Base-by-base conservation (phyloP, 495 filamentous ascomycete species). In the Trichocladium antarcticum region DNA sequence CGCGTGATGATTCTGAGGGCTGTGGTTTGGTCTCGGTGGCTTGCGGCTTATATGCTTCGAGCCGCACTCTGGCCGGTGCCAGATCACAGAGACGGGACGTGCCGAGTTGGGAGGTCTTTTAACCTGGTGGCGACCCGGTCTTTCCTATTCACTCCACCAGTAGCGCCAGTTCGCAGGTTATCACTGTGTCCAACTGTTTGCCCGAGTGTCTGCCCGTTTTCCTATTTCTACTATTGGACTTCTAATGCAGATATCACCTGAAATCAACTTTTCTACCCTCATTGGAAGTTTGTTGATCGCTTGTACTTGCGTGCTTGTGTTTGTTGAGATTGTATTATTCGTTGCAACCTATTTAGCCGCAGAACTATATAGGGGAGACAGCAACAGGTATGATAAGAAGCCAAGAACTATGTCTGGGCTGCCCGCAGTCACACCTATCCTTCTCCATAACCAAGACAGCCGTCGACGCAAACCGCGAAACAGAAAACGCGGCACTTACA, bases 171-270 rank as follows among this genome's bases (percentile, higher is more conserved):
- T 45, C 43, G 42, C 49, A 43, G 53, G 41, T 51, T 53, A 45
- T 51, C 53, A 41, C 57, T 55, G 42, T 50, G 54, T 49, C 47
- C 47, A 51, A n/a, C 54, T 55, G 57, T 54, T 51, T 57, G 58
- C 59, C 63, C 66, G 42, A 50, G 24, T 55, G 42, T 42, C 53
- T 57, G 66, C 57, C 59, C 59, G 68, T 65, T 67, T 56, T 58
- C 62, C 61, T 57, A 45, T 51, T 63, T 69, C 58, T 72, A 67
- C 53, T 74, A 73, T 60, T 70, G 68, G 63, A 64, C 63, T 73
- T 72, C 68, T 75, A 74, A 75, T 74, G 64, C 70, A 71, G 67
- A 74, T 72, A 74, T 72, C 70, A 71, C 49, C 57, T 56, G 63
- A 64, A 72, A 67, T 67, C 49, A 57, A 64, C 59, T 36, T 58